A percentile compares a stretch with the other conserved stretches of the same genome.
Conservation (phyloP, 257 asterid genomes). For the Solanum gandarillasii region DNA sequence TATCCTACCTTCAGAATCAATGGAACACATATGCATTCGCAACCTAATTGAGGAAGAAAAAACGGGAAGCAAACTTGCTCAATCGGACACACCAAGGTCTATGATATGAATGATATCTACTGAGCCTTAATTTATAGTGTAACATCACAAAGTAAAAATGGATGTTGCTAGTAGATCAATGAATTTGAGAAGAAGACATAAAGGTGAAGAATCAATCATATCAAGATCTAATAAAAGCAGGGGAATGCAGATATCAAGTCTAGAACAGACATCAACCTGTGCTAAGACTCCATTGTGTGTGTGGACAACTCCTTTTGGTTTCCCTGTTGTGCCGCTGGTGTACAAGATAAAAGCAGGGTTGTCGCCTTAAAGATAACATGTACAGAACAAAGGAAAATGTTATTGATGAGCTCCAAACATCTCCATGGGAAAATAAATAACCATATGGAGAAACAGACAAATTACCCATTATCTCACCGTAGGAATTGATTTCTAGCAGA, state of each 20-base stretch:
- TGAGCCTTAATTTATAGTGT: background rate
- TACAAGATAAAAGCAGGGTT: conserved; percentile 83
- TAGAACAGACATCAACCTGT: conserved; percentile 38
- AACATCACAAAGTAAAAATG: background rate
- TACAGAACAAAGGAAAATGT: background rate
- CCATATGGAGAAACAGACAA: background rate
- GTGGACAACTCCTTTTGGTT: conserved; percentile 98
- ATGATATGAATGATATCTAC: background rate
- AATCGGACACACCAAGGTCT: background rate
- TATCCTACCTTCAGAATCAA: background rate
- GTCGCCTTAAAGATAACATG: conserved; percentile 37
- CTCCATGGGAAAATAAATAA: background rate
- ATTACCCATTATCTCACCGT: conserved; percentile 39
- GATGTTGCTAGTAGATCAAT: background rate
- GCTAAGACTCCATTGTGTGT: conserved; percentile 83
- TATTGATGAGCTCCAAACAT: background rate
- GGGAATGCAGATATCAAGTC: background rate
- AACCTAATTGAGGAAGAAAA: background rate
- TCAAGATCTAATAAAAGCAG: background rate
- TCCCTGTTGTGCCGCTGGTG: conserved; percentile 97
- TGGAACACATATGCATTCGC: background rate
- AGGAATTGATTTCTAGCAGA: conserved; percentile 13
- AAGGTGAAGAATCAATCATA: background rate
- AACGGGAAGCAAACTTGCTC: background rate
- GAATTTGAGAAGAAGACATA: background rate